These are phyloP conservation scores for Xylaria sp. DNA, from an alignment of 2,329 filamentous ascomycete species.

Conservation along the genomic window DNA sequence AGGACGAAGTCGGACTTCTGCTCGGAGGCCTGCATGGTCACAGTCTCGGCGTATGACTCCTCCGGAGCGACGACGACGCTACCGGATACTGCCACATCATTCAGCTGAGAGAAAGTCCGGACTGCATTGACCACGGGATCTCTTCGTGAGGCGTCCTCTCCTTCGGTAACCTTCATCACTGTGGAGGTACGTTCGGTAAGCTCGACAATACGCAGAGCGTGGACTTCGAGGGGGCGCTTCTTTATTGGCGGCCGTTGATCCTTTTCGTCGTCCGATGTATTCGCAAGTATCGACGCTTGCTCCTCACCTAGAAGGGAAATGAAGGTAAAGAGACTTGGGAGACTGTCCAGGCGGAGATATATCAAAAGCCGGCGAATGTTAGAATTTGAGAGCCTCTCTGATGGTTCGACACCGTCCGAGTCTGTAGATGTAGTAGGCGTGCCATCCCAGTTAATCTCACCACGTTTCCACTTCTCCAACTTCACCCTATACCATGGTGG, in stretches of 20 bases:
- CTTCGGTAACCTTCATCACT: constrained; percentile 91
- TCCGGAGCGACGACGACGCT: constrained; percentile 83
- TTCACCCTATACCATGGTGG: constrained; percentile 81
- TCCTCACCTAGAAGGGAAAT: constrained; percentile 78
- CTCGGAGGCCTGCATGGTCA: constrained; percentile 75
- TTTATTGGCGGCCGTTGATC: constrained; percentile 46
- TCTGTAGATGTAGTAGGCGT: constrained; percentile 59
- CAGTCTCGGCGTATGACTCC: constrained; percentile 79
- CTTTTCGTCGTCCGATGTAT: constrained; percentile 39
- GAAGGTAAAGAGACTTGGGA: constrained; percentile 83
- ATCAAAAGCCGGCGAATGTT: constrained; percentile 75
- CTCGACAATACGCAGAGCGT: constrained; percentile 86
- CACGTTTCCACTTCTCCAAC: constrained; percentile 67
- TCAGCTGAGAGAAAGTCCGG: constrained; percentile 84
- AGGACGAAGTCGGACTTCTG: constrained; percentile 78
- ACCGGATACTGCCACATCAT: constrained; percentile 84
- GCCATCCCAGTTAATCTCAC: constrained; percentile 85
- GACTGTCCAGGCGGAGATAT: constrained; percentile 84
- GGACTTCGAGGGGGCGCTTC: constrained; percentile 72
- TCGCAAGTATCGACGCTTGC: constrained; percentile 40
- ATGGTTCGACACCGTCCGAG: constrained; percentile 50
- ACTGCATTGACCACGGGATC: constrained; percentile 94
- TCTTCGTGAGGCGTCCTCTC: constrained; percentile 74
- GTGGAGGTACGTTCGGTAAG: constrained; percentile 93
- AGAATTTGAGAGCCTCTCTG: constrained; percentile 50